Conservation (phyloP, 306 rosid species). For the Boehmeria nivea region DNA sequence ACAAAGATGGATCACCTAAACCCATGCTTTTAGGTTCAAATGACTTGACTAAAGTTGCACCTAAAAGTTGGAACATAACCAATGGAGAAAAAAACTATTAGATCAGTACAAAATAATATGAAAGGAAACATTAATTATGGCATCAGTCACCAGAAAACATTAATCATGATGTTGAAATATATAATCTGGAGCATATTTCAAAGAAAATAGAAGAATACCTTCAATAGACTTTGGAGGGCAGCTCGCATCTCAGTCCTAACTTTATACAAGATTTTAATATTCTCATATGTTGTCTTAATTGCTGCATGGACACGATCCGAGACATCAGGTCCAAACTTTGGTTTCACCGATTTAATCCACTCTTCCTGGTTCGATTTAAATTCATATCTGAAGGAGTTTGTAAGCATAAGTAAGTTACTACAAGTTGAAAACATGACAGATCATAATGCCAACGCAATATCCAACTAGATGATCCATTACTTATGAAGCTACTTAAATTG, state of each 20-base stretch:
- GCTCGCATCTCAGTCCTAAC: constrained; percentile 78
- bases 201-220: constrained; percentile 37
- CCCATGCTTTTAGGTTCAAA: too few relatives aligned
- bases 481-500: too few relatives aligned
- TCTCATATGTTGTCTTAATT: constrained; percentile 47
- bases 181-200: not conserved
- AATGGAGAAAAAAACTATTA: too few relatives aligned
- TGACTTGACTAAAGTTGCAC: too few relatives aligned
- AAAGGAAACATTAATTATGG: too few relatives aligned
- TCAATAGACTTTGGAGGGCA: constrained; percentile 64
- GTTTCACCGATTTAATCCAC: constrained; percentile 70
- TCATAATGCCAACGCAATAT: too few relatives aligned
- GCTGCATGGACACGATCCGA: constrained; percentile 52
- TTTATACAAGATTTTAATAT: constrained; percentile 60
- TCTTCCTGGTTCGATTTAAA: constrained; percentile 83
- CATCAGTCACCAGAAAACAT: too few relatives aligned
- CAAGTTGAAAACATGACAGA: constrained; percentile 2
- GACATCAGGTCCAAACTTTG: constrained; percentile 50
- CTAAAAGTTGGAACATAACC: too few relatives aligned
- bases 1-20: too few relatives aligned
- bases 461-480: too few relatives aligned
- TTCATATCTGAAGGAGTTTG: constrained; percentile 63
- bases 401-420: constrained; percentile 13
- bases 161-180: not conserved
- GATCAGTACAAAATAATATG: too few relatives aligned